These are phyloP conservation scores for Lithocarpus polystachyus DNA, from an alignment of 306 rosid genomes.

Conservation along the genomic window DNA sequence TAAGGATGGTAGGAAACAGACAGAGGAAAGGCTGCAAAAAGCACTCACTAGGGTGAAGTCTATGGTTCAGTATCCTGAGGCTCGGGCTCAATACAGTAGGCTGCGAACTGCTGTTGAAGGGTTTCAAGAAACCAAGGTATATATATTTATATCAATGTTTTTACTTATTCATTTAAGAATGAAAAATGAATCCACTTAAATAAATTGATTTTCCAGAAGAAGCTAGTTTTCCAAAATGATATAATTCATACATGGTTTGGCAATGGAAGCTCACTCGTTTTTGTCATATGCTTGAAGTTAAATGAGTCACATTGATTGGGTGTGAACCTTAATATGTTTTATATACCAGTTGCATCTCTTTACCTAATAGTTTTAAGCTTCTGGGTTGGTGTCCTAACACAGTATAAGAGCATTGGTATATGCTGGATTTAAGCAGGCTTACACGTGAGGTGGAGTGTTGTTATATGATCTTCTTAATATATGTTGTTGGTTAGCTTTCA, in stretches of 20 bases:
- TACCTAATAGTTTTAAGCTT: background rate
- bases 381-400: background rate
- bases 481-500: too few species aligned
- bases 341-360: background rate
- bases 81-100: slow-evolving; percentile 87
- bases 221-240: background rate
- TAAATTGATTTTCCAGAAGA: background rate
- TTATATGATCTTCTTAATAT: too few species aligned
- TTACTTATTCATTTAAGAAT: background rate
- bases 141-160: background rate
- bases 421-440: background rate
- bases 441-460: too few species aligned
- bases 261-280: background rate
- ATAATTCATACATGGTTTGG: background rate
- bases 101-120: slow-evolving; percentile 76
- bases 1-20: slow-evolving; percentile 81
- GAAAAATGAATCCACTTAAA: background rate
- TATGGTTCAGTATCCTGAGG: slow-evolving; percentile 95
- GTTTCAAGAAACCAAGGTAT: slow-evolving; percentile 76
- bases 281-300: background rate
- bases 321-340: background rate
- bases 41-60: slow-evolving; percentile 90
- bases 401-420: background rate
- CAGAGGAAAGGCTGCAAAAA: slow-evolving; percentile 81
- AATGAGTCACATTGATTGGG: background rate